phyloP scores from a whole-genome alignment of 495 filamentous ascomycete genomes.

The Aspergillus conjunctus region DNA sequence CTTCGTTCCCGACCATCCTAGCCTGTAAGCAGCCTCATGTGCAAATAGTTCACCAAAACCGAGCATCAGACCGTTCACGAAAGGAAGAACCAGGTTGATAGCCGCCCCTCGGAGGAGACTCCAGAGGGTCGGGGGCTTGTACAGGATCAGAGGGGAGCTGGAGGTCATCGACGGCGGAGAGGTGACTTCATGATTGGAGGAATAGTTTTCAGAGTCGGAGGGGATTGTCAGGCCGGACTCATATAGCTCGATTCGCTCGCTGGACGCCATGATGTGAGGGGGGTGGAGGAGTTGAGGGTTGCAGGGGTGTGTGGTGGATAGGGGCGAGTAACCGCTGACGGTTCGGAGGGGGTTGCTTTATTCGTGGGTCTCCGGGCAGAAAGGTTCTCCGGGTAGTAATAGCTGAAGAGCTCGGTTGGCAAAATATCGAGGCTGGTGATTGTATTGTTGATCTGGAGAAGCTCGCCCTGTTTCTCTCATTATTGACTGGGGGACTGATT shows the following conservation, averaged over 20 bases:
- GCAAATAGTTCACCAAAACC: slow-evolving; percentile 96
- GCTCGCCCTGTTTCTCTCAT: no score
- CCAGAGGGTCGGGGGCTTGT: slow-evolving; percentile 85
- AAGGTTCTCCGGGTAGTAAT: no score
- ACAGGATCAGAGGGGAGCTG: slow-evolving; percentile 80
- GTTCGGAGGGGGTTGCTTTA: no score
- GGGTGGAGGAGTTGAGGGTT: slow-evolving; percentile 5
- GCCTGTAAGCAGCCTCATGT: slow-evolving; percentile 88
- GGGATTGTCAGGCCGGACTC: slow-evolving; percentile 83
- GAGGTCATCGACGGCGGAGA: slow-evolving; percentile 64
- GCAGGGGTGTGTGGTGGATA: not conserved
- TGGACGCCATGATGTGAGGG: slow-evolving; percentile 46
- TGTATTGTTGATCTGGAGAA: no score
- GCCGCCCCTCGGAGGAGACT: slow-evolving; percentile 82
- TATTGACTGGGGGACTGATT: no score
- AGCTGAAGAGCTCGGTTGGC: no score
- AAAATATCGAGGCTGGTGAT: no score
- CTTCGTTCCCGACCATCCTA: slow-evolving; percentile 93
- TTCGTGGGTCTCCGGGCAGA: no score
- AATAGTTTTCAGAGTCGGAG: slow-evolving; percentile 90
- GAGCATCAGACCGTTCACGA: slow-evolving; percentile 97
- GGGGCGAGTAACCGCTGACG: no score
- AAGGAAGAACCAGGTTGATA: slow-evolving; percentile 92
- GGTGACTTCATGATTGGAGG: slow-evolving; percentile 64
- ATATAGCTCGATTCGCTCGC: slow-evolving; percentile 61